Conservation (phyloP, 148 eudicot genomes). For the Amaranthus cruentus region DNA sequence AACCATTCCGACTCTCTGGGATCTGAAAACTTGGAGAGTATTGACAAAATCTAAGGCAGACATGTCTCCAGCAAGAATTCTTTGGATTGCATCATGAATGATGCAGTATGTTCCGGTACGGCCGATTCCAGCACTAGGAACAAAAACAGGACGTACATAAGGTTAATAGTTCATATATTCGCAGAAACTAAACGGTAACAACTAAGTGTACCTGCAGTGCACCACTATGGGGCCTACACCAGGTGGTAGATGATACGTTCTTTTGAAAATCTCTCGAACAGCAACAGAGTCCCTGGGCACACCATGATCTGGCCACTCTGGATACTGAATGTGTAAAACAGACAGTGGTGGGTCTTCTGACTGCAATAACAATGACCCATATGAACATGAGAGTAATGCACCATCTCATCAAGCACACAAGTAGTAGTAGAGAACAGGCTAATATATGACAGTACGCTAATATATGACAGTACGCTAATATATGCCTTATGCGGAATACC, state of each 20-base stretch:
- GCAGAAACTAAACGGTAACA: conserved; percentile 2
- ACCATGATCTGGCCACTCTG: conserved; percentile 99
- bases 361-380: conserved; percentile 41
- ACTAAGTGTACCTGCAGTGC: conserved; percentile 81
- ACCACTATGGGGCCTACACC: conserved; percentile 76
- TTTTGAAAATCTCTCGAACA: conserved; percentile 78
- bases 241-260: conserved; percentile 51
- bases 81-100: conserved; percentile 74
- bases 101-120: conserved; percentile 93
- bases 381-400: neutral
- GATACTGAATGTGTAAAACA: conserved; percentile 89
- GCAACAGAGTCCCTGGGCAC: conserved; percentile 72
- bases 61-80: conserved; percentile 79
- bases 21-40: conserved; percentile 64
- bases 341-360: conserved; percentile 72
- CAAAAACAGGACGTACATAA: conserved; percentile 23
- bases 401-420: neutral
- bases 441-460: neutral
- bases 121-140: conserved; percentile 94
- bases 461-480: no score
- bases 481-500: no score
- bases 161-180: neutral
- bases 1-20: conserved; percentile 93
- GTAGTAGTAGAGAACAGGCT: neutral
- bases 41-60: conserved; percentile 70